Evolutionary conservation across 1,284 basidiomycete genomes (phyloP), one percentile per base, ranked within the genome.

Genomic region (Coniferiporia weirii): DNA sequence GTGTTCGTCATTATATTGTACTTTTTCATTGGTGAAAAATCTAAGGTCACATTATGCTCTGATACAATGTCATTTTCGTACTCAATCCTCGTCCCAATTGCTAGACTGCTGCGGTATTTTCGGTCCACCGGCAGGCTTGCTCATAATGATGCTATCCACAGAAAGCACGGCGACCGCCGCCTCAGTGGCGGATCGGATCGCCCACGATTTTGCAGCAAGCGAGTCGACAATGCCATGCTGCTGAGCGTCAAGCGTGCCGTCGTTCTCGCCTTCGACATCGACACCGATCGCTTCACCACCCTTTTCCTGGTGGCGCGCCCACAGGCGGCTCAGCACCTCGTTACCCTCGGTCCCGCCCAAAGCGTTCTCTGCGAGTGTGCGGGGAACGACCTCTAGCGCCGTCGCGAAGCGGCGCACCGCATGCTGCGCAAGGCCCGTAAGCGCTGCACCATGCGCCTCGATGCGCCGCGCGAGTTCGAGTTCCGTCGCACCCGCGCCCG

Each of bases 141-240:
- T 93, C 85, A 98, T 96, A 75, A 99, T 99, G 73, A 98, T 98
- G 67, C 91, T 93, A 74, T 99, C 97, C 9, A 99, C 97, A 61
- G 89, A 90, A 51, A 99, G 83, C 20, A 99, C 94, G 0, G 91
- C 88, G 56, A 95, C 85, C 1, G 97, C 97, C 4, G 97, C 95
- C 70, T 97, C 95, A 0, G 95, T 95, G 13, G 90, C 94, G 34
- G 95, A 83, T 61, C 83, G 79, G 64, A 97, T 82, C 1, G 93
- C 93, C 93, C 94, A 97, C 8, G 84, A 78, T 73, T 96, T 97
- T 15, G 92, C 91, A 7, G 87, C 89, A 1, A 97, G 78, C 22
- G 94, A 87, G 70, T 97, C 94, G 61, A 85, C 81, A 63, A 95
- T 92, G 64, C 84, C 77, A 71, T 80, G 76, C 60, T 84, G 78